These are phyloP conservation scores for Fusarium azukiicola DNA, from an alignment of 2,329 filamentous ascomycete genomes.

Conservation along the genomic window DNA sequence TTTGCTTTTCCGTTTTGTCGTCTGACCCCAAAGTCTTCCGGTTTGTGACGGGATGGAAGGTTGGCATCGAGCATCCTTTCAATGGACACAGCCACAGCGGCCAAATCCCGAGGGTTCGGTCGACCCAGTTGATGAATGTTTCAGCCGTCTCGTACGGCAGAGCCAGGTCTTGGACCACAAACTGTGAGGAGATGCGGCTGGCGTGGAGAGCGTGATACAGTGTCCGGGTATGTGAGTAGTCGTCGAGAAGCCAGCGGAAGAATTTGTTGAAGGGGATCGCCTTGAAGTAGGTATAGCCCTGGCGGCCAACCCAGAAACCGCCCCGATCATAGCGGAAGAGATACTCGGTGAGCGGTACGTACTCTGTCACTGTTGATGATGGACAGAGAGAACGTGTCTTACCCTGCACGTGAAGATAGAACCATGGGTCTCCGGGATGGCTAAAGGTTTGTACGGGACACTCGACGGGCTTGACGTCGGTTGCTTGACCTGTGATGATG, in stretches of 20 bases:
- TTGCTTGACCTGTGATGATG: constrained; percentile 74
- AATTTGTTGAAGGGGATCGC: constrained; percentile 76
- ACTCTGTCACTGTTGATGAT: constrained; percentile 35
- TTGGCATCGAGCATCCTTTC: constrained; percentile 40
- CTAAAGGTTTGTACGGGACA: constrained; percentile 66
- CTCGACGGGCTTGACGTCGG: constrained; percentile 29
- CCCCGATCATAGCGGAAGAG: constrained; percentile 83
- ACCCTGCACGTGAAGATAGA: constrained; percentile 79
- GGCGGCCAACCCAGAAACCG: constrained; percentile 82
- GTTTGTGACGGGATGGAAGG: constrained; percentile 45
- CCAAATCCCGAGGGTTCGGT: constrained; percentile 50
- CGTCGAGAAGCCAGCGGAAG: constrained; percentile 79
- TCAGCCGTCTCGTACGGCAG: constrained; percentile 73
- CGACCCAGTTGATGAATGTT: constrained; percentile 56
- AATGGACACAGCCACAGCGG: constrained; percentile 57
- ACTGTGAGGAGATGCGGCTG: constrained; percentile 74
- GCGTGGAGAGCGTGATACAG: constrained; percentile 83
- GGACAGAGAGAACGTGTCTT: constrained; percentile 9
- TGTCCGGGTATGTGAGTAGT: constrained; percentile 80
- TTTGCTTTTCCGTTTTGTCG: background rate
- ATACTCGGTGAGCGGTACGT: constrained; percentile 67
- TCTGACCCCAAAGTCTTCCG: rapidly evolving
- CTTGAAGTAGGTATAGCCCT: constrained; percentile 76
- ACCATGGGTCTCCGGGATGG: constrained; percentile 79
- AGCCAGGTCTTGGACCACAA: constrained; percentile 82